phyloP scores from a whole-genome alignment of 768 basidiomycete genomes.

The Suillus luteus region DNA sequence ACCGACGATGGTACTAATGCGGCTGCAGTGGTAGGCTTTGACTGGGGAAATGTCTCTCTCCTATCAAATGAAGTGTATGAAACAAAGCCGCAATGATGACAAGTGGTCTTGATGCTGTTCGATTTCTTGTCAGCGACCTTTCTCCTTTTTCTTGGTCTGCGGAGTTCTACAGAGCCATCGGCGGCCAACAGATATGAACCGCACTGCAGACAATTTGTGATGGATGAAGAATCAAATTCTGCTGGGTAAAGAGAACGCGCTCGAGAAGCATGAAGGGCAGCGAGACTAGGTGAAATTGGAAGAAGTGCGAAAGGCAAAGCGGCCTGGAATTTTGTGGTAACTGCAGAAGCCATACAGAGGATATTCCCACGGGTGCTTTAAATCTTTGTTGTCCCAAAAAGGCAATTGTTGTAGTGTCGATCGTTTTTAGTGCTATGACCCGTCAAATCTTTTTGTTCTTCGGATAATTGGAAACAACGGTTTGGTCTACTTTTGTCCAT shows the following conservation, averaged over 20 bases:
- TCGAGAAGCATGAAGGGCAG: constrained; percentile 61
- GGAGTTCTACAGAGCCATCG: constrained; percentile 38
- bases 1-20: background rate
- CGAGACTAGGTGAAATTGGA: constrained; percentile 54
- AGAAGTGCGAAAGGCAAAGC: constrained; percentile 52
- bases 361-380: constrained; percentile 13
- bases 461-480: constrained; percentile 6
- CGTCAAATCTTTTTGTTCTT: constrained; percentile 15
- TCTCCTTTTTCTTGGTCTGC: constrained; percentile 33
- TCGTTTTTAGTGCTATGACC: constrained; percentile 9
- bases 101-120: constrained; percentile 18
- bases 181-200: constrained; percentile 50
- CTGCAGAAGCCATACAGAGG: constrained; percentile 8
- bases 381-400: constrained; percentile 25
- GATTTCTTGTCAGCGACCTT: constrained; percentile 17
- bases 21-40: constrained; percentile 3
- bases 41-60: background rate
- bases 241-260: constrained; percentile 34
- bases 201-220: constrained; percentile 52
- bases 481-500: constrained; percentile 2
- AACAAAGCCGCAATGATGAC: constrained; percentile 25
- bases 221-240: constrained; percentile 21
- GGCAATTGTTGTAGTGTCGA: constrained; percentile 29
- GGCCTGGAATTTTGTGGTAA: constrained; percentile 48
- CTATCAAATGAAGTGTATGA: constrained; percentile 6